phyloP scores from a whole-genome alignment of 2,329 filamentous ascomycete genomes.

The Aspergillus sergii region DNA sequence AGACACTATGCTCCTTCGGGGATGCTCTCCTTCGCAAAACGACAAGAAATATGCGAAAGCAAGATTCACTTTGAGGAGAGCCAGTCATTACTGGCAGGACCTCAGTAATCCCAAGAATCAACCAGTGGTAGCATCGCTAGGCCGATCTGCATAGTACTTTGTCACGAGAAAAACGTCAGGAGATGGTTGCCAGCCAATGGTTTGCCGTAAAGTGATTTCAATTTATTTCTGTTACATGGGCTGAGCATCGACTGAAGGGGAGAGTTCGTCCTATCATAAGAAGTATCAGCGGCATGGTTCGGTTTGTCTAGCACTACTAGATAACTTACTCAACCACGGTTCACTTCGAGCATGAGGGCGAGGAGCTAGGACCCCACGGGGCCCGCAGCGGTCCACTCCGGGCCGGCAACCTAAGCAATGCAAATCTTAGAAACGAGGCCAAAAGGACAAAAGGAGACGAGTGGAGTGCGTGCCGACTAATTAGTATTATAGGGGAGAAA shows the following conservation, averaged over 20 bases:
- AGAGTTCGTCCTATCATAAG: conserved; percentile 20
- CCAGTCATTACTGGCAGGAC: background rate
- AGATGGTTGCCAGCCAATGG: conserved; percentile 18
- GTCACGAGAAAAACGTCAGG: conserved; percentile 23
- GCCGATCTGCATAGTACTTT: conserved; percentile 27
- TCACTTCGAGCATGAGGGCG: conserved; percentile 8
- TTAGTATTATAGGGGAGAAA: background rate
- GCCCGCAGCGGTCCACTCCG: conserved; percentile 30
- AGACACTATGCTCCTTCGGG: background rate
- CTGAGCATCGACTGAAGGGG: conserved; percentile 15
- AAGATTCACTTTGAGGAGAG: background rate
- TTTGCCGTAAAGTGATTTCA: conserved; percentile 18
- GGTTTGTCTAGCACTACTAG: conserved; percentile 12
- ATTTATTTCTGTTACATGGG: conserved; percentile 19
- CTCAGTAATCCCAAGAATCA: conserved; percentile 2
- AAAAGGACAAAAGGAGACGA: background rate
- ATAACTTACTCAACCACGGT: conserved; percentile 4
- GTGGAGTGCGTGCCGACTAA: background rate
- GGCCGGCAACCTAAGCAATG: conserved; percentile 29
- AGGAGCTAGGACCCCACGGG: conserved; percentile 26
- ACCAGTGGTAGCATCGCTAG: conserved; percentile 16
- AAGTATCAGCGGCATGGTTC: conserved; percentile 18
- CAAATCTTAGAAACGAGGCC: conserved; percentile 20
- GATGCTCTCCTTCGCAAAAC: background rate
- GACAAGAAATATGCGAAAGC: background rate